A percentile compares a stretch with the other conserved stretches of the same genome.
Conservation (phyloP, 2,329 filamentous ascomycete genomes). For the Elsinoe necatrix region DNA sequence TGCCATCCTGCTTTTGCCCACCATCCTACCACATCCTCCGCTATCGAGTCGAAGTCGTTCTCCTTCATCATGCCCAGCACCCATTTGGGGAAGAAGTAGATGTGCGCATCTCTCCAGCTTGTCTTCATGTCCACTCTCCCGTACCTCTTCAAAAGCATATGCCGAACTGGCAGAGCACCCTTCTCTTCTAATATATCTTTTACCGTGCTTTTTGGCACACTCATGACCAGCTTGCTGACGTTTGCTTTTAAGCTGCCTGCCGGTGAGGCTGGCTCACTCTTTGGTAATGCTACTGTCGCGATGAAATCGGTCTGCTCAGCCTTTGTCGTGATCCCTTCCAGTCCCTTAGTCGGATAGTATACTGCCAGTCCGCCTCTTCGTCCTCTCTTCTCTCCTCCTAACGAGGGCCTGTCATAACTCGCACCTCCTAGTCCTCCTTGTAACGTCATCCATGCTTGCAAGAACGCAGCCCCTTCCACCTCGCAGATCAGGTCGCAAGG, state of each 20-base stretch:
- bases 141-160: constrained; percentile 66
- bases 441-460: constrained; percentile 89
- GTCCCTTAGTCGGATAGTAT: constrained; percentile 77
- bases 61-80: constrained; percentile 71
- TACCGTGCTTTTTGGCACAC: constrained; percentile 79
- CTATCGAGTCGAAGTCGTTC: constrained; percentile 81
- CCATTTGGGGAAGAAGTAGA: constrained; percentile 92
- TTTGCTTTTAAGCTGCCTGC: constrained; percentile 57
- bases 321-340: constrained; percentile 62
- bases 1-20: constrained; percentile 96
- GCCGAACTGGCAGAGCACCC: constrained; percentile 64
- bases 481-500: constrained; percentile 93
- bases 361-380: constrained; percentile 75
- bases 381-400: constrained; percentile 49
- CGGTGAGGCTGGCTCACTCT: constrained; percentile 49
- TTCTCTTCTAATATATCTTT: constrained; percentile 74
- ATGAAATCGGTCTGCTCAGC: constrained; percentile 91
- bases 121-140: constrained; percentile 71
- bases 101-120: constrained; percentile 80
- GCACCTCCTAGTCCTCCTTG: constrained; percentile 58
- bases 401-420: constrained; percentile 41
- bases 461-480: constrained; percentile 68
- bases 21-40: constrained; percentile 87
- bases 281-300: constrained; percentile 60
- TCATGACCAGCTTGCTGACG: constrained; percentile 72